Conservation (phyloP, 768 basidiomycete genomes). For the Punctularia strigosozonata region DNA sequence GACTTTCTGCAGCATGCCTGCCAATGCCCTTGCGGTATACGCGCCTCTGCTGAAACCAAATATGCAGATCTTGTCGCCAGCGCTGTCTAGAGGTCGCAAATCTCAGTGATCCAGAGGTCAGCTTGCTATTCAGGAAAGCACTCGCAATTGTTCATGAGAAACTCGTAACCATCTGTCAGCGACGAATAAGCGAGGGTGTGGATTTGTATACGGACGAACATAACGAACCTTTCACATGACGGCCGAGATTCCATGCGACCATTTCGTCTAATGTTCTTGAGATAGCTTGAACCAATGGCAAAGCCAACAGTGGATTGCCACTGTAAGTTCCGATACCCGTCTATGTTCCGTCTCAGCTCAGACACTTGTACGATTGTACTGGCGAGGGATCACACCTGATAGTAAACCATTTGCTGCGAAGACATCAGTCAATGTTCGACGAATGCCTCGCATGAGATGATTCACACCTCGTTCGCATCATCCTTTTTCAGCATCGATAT, state of each 20-base stretch:
- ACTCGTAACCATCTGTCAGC: constrained; percentile 12
- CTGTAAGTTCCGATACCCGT: constrained; percentile 7
- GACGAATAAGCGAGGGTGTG: not conserved
- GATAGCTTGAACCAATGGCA: not conserved
- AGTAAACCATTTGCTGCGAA: constrained; percentile 17
- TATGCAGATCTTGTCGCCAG: constrained; percentile 20
- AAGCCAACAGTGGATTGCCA: constrained; percentile 1
- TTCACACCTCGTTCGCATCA: too few relatives aligned
- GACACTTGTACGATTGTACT: not conserved
- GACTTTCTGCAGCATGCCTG: constrained; percentile 18
- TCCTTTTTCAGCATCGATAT: constrained; percentile 21
- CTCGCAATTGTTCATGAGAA: constrained; percentile 16
- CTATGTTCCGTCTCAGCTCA: not conserved
- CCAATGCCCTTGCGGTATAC: constrained; percentile 19
- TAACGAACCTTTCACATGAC: not conserved
- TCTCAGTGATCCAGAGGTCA: not conserved
- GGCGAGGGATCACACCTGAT: constrained; percentile 9
- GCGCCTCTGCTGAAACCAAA: constrained; percentile 26
- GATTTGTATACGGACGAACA: not conserved
- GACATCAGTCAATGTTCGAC: too few relatives aligned
- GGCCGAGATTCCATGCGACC: not conserved
- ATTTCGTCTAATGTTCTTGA: not conserved
- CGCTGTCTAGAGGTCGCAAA: not conserved
- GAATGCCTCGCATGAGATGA: too few relatives aligned
- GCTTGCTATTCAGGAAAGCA: not conserved